A percentile compares a stretch with the other conserved stretches of the same genome.
phyloP scores from a whole-genome alignment of 192 early-diverging fungal genomes.

The Backusella parvicylindrica region DNA sequence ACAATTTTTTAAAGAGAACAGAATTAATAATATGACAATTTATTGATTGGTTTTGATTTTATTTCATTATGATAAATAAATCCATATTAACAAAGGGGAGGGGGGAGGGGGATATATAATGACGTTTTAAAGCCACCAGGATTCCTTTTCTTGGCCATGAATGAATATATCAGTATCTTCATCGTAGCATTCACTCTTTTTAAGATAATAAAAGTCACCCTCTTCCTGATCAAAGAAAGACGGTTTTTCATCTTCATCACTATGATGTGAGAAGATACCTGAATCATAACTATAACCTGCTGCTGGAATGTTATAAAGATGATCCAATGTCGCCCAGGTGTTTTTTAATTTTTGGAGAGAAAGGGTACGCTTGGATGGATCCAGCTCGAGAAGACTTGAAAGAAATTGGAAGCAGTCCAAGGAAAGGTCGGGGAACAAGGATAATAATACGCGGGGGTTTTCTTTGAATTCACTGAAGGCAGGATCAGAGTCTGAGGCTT shows the following conservation, averaged over 20 bases:
- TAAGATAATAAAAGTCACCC: background rate
- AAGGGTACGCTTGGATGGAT: slow-evolving; percentile 37
- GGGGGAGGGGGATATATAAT: too few relatives aligned
- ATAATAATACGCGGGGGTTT: slow-evolving; percentile 42
- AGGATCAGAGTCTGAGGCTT: slow-evolving; percentile 40
- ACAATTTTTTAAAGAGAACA: background rate
- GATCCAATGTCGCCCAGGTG: slow-evolving; percentile 3
- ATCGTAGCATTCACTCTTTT: background rate
- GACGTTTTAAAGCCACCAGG: slow-evolving; percentile 16
- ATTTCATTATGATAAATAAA: too few relatives aligned
- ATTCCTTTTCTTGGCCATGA: slow-evolving; percentile 25
- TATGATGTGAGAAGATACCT: slow-evolving; percentile 11
- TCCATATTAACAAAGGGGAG: too few relatives aligned
- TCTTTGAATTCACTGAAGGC: slow-evolving; percentile 48
- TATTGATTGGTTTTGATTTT: background rate
- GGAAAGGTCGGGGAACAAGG: slow-evolving; percentile 46
- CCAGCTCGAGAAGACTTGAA: slow-evolving; percentile 39
- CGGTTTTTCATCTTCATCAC: background rate
- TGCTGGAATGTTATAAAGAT: slow-evolving; percentile 4
- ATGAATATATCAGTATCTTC: slow-evolving; percentile 25
- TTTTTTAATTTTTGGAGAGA: slow-evolving; percentile 30
- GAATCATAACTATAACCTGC: slow-evolving; percentile 15
- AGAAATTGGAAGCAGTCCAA: slow-evolving; percentile 38
- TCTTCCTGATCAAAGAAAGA: background rate
- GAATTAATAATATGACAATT: background rate